Evolutionary conservation across 2,329 filamentous ascomycete species (phyloP).

Genomic region (Bertia moriformis): DNA sequence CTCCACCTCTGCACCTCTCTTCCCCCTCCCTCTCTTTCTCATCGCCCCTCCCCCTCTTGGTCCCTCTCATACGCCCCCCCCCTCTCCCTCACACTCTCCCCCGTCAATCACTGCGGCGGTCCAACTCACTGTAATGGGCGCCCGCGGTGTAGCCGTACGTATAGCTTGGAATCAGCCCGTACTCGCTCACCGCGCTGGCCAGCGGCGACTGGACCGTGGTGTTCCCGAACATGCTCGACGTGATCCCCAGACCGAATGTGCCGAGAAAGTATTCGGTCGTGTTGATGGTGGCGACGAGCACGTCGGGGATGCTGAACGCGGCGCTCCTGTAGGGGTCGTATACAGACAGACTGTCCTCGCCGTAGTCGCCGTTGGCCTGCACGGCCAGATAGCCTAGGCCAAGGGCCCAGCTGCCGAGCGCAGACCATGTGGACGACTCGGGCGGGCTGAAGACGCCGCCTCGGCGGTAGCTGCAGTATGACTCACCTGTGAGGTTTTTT

Average conservation of each 20-base stretch:
- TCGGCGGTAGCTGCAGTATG: conserved; percentile 36
- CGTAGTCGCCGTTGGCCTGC: conserved; percentile 48
- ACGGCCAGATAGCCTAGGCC: conserved; percentile 43
- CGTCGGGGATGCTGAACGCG: conserved; percentile 24
- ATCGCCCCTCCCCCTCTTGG: no score
- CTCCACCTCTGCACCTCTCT: no score
- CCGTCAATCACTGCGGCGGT: conserved; percentile 10
- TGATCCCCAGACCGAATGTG: conserved; percentile 39
- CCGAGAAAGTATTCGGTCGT: conserved; percentile 39
- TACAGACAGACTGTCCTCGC: conserved; percentile 31
- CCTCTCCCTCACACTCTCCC: background rate
- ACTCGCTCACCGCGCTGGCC: conserved; percentile 40
- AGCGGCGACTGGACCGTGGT: conserved; percentile 33
- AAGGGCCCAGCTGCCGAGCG: conserved; percentile 44
- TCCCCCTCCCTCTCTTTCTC: no score
- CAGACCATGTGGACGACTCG: conserved; percentile 39
- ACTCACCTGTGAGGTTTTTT: conserved; percentile 19
- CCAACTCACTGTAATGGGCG: conserved; percentile 58
- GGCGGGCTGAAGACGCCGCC: conserved; percentile 41
- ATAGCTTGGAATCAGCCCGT: conserved; percentile 51
- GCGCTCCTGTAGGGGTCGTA: conserved; percentile 20
- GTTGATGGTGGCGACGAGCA: conserved; percentile 36
- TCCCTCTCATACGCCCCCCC: no score
- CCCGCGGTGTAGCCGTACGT: conserved; percentile 67
- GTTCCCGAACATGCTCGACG: conserved; percentile 33